Base-by-base conservation (phyloP, 768 basidiomycete genomes). In the Vararia minispora region DNA sequence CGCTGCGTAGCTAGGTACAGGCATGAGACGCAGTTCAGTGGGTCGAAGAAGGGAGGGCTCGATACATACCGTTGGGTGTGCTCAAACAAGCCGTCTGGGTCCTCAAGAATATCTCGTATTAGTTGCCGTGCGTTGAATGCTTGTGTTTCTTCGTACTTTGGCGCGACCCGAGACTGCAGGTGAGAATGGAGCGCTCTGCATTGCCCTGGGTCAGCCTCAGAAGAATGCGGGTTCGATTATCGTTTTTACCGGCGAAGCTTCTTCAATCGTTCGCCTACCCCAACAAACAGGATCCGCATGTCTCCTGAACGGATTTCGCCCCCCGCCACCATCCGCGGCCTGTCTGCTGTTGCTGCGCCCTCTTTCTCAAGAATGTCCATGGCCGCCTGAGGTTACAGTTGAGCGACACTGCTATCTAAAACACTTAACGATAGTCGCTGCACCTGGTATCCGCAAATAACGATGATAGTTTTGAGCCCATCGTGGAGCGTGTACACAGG, bases 401-500 rank as follows among this genome's bases (percentile, higher is more conserved):
- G n/a, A 20, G 24, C 6, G 25, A 25, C 3, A 3, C 16, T 9
- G 6, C 14, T 7, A 9, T 14, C 23, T 13, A 14, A 22, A 7
- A 28, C 5, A 21, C 24, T 26, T 28, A n/a, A 30, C 10, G 21
- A 6, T 14, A 12, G 2, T 11, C 23, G n/a, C 10, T 40, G 11
- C 6, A 50, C 53, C 43, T 51, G 43, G 25, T 46, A 40, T 3
- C 71, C 58, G 0, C 71, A 69, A 21, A 75, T 61, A 32, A 77
- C 60, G 39, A 72, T 53, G 30, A 64, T 59, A 8, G 37, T 39
- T 2, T 58, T 61, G 8, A 55, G 56, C 1, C 79, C 77, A 39
- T 72, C 60, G 1, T 70, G 64, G 2, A 80, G 53, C 0, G 72
- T 67, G 46, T 78, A 74, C 6, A 80, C 60, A 0, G 77, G 71